phyloP scores from a whole-genome alignment of 2,329 filamentous ascomycete genomes.

The Emydomyces testavorans region DNA sequence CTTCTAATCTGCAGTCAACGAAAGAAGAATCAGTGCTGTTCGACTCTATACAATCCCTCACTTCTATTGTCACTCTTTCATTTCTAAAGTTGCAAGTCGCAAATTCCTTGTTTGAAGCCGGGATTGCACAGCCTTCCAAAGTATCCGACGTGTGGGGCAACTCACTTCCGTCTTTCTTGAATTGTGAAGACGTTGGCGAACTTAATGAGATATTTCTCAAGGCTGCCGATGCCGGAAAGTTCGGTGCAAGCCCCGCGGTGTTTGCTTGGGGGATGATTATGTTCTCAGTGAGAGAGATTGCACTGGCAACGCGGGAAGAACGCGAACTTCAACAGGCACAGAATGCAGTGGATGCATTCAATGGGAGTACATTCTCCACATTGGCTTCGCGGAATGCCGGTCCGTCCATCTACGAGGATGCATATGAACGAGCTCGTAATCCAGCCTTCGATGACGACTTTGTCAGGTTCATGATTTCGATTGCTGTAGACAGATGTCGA shows the following conservation, averaged over 20 bases:
- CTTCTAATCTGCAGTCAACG: slow-evolving; percentile 25
- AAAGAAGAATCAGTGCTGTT: slow-evolving; percentile 30
- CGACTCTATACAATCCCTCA: slow-evolving; percentile 56
- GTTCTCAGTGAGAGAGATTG: slow-evolving; percentile 54
- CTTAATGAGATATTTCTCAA: slow-evolving; percentile 60
- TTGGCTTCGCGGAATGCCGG: slow-evolving; percentile 25
- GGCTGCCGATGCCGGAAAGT: slow-evolving; percentile 46
- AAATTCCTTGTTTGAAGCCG: slow-evolving; percentile 40
- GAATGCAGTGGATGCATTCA: slow-evolving; percentile 32
- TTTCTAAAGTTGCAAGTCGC: slow-evolving; percentile 58
- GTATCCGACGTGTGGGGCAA: slow-evolving; percentile 18
- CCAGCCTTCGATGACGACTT: slow-evolving; percentile 36
- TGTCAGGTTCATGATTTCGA: slow-evolving; percentile 38
- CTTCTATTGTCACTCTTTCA: slow-evolving; percentile 57
- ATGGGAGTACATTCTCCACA: slow-evolving; percentile 28
- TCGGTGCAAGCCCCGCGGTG: slow-evolving; percentile 58
- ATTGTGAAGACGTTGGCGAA: slow-evolving; percentile 56
- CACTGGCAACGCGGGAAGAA: slow-evolving; percentile 49
- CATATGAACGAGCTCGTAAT: slow-evolving; percentile 37
- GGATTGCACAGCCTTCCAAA: slow-evolving; percentile 18
- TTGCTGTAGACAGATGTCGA: slow-evolving; percentile 36
- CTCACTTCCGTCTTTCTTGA: slow-evolving; percentile 52
- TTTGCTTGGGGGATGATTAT: slow-evolving; percentile 74
- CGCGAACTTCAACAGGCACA: slow-evolving; percentile 35
- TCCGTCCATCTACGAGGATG: slow-evolving; percentile 37